phyloP scores from a whole-genome alignment of 306 rosid genomes.

The Citrullus colocynthis region DNA sequence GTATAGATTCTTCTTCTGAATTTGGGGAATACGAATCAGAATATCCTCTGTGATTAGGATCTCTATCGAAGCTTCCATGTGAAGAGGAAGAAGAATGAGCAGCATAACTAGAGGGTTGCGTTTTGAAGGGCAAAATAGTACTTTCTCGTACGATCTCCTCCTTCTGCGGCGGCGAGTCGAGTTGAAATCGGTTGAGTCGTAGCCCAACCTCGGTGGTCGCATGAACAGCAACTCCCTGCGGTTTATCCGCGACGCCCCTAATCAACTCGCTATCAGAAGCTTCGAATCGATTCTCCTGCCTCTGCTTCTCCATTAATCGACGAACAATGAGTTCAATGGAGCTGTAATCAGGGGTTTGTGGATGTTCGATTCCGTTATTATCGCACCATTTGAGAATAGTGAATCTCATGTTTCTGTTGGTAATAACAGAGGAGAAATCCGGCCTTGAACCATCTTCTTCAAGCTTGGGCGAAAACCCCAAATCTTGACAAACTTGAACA shows the following conservation, averaged over 20 bases:
- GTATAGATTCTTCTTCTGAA: constrained; percentile 32
- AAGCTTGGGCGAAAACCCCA: constrained; percentile 32
- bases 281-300: background rate
- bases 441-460: constrained; percentile 55
- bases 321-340: background rate
- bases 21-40: constrained; percentile 23
- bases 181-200: constrained; percentile 18
- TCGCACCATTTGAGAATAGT: constrained; percentile 62
- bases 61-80: constrained; percentile 22
- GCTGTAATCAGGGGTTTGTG: background rate
- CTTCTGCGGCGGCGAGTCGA: constrained; percentile 22
- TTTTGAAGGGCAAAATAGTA: constrained; percentile 52
- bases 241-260: background rate
- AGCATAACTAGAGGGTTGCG: constrained; percentile 58
- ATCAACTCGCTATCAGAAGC: constrained; percentile 6
- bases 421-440: constrained; percentile 57
- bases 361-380: background rate
- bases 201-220: background rate
- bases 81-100: constrained; percentile 42
- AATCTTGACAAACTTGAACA: constrained; percentile 43
- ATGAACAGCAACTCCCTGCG: background rate
- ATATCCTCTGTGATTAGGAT: constrained; percentile 12
- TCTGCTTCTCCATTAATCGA: background rate
- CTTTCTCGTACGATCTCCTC: constrained; percentile 22
- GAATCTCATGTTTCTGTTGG: constrained; percentile 45